Conservation (phyloP, 352 stramenopile species). For the Globisporangium nunn region DNA sequence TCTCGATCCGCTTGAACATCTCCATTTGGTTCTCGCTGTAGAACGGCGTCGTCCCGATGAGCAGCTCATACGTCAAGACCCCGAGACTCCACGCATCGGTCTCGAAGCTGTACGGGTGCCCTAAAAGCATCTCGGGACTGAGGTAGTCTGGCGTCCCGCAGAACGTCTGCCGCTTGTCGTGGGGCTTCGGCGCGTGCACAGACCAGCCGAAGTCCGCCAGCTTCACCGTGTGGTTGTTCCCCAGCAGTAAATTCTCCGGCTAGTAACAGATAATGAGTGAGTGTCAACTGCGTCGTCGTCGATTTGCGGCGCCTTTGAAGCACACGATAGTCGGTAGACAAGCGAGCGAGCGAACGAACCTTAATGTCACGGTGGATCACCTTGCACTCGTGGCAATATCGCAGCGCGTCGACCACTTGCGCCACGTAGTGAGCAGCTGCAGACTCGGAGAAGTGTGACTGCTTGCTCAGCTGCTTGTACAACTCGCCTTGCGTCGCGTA, state of each 20-base stretch:
- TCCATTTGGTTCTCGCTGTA: constrained; percentile 72
- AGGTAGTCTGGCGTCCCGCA: constrained; percentile 85
- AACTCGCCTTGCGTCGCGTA: constrained; percentile 76
- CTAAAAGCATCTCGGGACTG: constrained; percentile 75
- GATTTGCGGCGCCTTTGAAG: neutral
- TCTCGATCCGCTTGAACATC: constrained; percentile 74
- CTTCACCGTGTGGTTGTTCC: constrained; percentile 70
- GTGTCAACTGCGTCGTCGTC: neutral
- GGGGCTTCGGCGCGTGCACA: constrained; percentile 60
- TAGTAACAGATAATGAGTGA: constrained; percentile 14
- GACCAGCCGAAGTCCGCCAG: constrained; percentile 87
- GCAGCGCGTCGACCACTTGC: constrained; percentile 72
- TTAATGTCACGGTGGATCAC: constrained; percentile 89
- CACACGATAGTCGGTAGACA: neutral
- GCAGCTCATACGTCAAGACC: constrained; percentile 76
- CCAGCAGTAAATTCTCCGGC: constrained; percentile 82
- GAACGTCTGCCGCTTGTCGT: constrained; percentile 58
- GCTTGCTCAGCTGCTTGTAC: constrained; percentile 65
- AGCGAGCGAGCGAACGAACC: constrained; percentile 18
- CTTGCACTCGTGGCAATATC: constrained; percentile 67
- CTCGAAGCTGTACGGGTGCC: constrained; percentile 51
- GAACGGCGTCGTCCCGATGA: constrained; percentile 77
- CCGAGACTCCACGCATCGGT: constrained; percentile 82
- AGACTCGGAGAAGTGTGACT: constrained; percentile 44
- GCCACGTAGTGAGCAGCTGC: constrained; percentile 58